Evolutionary conservation across 2,329 filamentous ascomycete genomes (phyloP), one percentile per base, ranked within the genome.

Genomic region (Aspergillus ochraceoroseus): DNA sequence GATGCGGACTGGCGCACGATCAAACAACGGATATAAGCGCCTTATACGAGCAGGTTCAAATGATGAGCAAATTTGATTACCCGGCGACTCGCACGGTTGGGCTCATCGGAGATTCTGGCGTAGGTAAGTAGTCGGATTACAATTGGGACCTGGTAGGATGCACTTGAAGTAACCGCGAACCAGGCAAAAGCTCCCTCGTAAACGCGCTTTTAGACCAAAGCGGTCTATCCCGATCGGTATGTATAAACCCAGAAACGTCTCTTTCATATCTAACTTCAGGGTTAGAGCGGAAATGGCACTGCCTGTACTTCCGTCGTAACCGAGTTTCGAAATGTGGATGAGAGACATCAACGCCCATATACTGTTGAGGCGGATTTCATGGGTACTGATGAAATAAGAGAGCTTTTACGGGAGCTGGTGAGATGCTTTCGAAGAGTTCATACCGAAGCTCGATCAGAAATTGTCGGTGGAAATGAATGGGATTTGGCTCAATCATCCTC

Each of bases 231-330:
- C 34, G 43, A 13, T 43, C 43, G 12, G 43, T 46, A 35, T 4
- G 30, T 29, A n/a, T 3, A 28, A 5, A 11, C 9, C 4, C n/a
- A 11, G 2, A 9, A 22, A 22, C 20, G 2, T 9, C 11, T 11
- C 13, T 15, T 37, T 31, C 9, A 19, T 18, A 28, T 14, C 34
- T 25, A 18, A 32, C 22, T 11, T 7, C n/a, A 22, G n/a, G n/a
- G 11, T 17, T 32, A 46, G 43, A 43, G 32, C 15, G 43, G 39
- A 15, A 31, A 36, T 11, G 43, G 43, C 1, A 26, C 23, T 22
- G 43, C 39, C 5, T 46, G 43, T 22, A 46, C 43, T 13, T 39
- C 39, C 3, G 43, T 46, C 7, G 43, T 46, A 3, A 46, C 43
- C 6, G 43, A 46, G 26, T 46, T 46, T 22, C 31, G 43, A 9